phyloP scores from a whole-genome alignment of 768 basidiomycete species.

The Boletus rubroflammeus region DNA sequence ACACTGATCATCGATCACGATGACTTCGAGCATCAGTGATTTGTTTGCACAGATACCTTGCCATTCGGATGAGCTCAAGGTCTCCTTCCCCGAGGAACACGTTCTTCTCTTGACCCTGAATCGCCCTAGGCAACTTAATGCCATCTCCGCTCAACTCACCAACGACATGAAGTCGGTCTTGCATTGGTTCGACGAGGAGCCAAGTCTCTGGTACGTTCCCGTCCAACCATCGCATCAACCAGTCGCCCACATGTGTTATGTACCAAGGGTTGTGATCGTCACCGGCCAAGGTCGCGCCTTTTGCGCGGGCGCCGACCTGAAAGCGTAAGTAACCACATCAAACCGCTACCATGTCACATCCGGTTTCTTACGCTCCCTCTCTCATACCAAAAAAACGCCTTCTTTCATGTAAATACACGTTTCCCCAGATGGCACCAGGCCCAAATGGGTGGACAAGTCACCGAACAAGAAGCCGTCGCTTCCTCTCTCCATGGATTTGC shows the following conservation, averaged over 20 bases:
- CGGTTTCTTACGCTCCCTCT: neutral
- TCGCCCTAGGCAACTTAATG: conserved; percentile 68
- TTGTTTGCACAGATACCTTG: conserved; percentile 14
- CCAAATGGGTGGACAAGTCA: conserved; percentile 41
- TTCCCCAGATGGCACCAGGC: conserved; percentile 54
- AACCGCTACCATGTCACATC: neutral
- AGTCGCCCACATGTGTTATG: neutral
- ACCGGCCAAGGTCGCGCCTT: conserved; percentile 73
- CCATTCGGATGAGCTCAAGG: conserved; percentile 36
- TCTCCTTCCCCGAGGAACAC: conserved; percentile 47
- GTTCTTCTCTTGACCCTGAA: conserved; percentile 58
- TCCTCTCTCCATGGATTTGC: conserved; percentile 60
- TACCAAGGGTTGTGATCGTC: conserved; percentile 65
- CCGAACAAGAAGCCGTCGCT: conserved; percentile 42
- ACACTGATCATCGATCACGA: neutral
- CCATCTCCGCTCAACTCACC: conserved; percentile 61
- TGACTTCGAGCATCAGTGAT: neutral
- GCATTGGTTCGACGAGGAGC: conserved; percentile 73
- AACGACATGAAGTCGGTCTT: conserved; percentile 50
- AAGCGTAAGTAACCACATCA: conserved; percentile 46
- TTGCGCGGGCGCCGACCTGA: conserved; percentile 79
- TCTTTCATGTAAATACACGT: neutral
- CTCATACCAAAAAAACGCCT: neutral
- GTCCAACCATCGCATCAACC: neutral
- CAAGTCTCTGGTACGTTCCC: conserved; percentile 59